Evolutionary conservation across 371 early-diverging fungal species (phyloP).

Genomic region (Rhizopus arrhizus): DNA sequence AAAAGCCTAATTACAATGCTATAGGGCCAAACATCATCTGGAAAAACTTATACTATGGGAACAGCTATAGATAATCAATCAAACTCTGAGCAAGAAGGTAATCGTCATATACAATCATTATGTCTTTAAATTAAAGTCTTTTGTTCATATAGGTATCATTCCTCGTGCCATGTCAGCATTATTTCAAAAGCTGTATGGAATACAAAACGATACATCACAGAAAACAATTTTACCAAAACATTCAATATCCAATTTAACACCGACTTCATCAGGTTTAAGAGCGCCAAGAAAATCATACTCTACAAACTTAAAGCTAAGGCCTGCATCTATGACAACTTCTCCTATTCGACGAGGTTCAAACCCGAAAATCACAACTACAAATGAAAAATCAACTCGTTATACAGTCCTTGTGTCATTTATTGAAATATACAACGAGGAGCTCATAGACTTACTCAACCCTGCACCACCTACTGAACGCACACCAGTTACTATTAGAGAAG

Average conservation of each 20-base stretch:
- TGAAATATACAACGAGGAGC: constrained; percentile 98
- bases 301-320: constrained; percentile 27
- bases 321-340: constrained; percentile 36
- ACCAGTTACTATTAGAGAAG: constrained; percentile 87
- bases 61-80: constrained; percentile 72
- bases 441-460: constrained; percentile 81
- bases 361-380: constrained; percentile 6
- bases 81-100: constrained; percentile 58
- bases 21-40: constrained; percentile 87
- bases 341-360: constrained; percentile 31
- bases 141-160: constrained; percentile 71
- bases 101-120: background rate
- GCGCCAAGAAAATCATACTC: constrained; percentile 28
- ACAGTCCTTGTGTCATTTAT: constrained; percentile 71
- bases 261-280: constrained; percentile 26
- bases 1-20: constrained; percentile 1
- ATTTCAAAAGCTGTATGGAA: constrained; percentile 59
- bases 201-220: constrained; percentile 11
- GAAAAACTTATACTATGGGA: constrained; percentile 99
- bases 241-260: constrained; percentile 8
- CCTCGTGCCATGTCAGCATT: constrained; percentile 84
- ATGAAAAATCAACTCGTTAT: constrained; percentile 39
- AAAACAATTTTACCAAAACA: constrained; percentile 6
- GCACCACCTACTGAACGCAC: constrained; percentile 58
- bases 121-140: background rate